phyloP scores from a whole-genome alignment of 2,329 filamentous ascomycete genomes.

The Fusarium decemcellulare region DNA sequence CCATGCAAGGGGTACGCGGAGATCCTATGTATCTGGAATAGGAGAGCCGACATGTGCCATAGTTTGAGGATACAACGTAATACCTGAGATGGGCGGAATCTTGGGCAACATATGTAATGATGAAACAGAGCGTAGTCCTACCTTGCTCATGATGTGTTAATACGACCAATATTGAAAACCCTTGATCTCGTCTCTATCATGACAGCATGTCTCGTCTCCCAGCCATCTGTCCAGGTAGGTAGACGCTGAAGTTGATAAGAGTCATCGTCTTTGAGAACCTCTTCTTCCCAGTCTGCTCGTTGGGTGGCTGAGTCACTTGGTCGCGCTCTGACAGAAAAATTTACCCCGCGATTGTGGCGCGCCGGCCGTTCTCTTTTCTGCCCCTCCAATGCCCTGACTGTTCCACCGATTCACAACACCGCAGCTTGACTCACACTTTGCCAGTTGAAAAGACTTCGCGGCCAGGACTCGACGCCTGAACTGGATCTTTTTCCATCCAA shows the following conservation, averaged over 20 bases:
- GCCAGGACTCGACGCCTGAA: conserved; percentile 30
- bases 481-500: conserved; percentile 19
- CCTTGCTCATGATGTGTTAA: conserved; percentile 50
- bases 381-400: conserved; percentile 50
- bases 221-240: too few species aligned
- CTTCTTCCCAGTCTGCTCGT: too few species aligned
- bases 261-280: too few species aligned
- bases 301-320: conserved; percentile 37
- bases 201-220: neutral
- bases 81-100: conserved; percentile 12
- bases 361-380: conserved; percentile 42
- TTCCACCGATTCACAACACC: conserved; percentile 47
- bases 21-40: conserved; percentile 69
- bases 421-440: conserved; percentile 41
- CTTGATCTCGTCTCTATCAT: neutral
- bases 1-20: conserved; percentile 61
- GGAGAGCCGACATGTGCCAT: conserved; percentile 20
- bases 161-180: conserved; percentile 44
- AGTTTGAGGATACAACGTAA: conserved; percentile 16
- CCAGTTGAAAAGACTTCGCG: conserved; percentile 30
- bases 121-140: conserved; percentile 44
- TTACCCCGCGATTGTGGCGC: conserved; percentile 51
- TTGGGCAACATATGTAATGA: conserved; percentile 48
- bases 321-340: conserved; percentile 36
- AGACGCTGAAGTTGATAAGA: too few species aligned